Conservation (phyloP, 345 rosid species). For the Aurinia saxatilis region DNA sequence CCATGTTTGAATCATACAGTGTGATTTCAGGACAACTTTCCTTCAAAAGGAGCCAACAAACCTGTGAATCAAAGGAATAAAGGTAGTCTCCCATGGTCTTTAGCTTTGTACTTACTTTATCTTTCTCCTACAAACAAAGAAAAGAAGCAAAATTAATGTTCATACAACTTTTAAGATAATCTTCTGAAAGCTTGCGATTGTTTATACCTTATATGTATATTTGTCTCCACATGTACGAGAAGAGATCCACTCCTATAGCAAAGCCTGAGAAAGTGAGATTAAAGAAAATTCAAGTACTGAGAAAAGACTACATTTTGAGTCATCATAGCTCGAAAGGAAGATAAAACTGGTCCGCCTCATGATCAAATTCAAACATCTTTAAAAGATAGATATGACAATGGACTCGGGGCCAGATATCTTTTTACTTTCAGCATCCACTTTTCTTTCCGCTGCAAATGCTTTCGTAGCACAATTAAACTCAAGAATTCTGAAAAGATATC, state of each 20-base stretch:
- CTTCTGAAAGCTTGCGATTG: neutral
- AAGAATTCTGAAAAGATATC: too few species aligned
- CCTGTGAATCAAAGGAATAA: slow-evolving; percentile 82
- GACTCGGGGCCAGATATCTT: slow-evolving; percentile 72
- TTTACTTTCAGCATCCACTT: slow-evolving; percentile 13
- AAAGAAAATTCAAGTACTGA: neutral
- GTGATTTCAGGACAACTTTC: too few species aligned
- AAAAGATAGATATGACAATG: slow-evolving; percentile 72
- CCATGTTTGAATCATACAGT: too few species aligned
- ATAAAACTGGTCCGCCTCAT: slow-evolving; percentile 48
- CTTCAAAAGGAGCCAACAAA: slow-evolving; percentile 13
- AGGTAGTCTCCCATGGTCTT: slow-evolving; percentile 87
- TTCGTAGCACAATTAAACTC: too few species aligned
- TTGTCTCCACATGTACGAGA: slow-evolving; percentile 55
- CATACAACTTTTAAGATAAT: neutral
- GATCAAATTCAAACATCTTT: slow-evolving; percentile 94
- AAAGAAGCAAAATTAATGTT: neutral
- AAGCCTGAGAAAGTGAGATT: slow-evolving; percentile 44
- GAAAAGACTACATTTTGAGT: too few species aligned
- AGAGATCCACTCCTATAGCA: slow-evolving; percentile 88
- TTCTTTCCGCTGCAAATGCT: too few species aligned
- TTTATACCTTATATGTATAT: slow-evolving; percentile 52
- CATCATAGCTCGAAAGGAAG: too few species aligned
- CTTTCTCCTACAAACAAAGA: slow-evolving; percentile 51
- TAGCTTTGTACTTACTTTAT: slow-evolving; percentile 57